A percentile compares a stretch with the other conserved stretches of the same genome.
Conservation (phyloP, 202 grass and related monocot species). For the Saccharum hybrid region DNA sequence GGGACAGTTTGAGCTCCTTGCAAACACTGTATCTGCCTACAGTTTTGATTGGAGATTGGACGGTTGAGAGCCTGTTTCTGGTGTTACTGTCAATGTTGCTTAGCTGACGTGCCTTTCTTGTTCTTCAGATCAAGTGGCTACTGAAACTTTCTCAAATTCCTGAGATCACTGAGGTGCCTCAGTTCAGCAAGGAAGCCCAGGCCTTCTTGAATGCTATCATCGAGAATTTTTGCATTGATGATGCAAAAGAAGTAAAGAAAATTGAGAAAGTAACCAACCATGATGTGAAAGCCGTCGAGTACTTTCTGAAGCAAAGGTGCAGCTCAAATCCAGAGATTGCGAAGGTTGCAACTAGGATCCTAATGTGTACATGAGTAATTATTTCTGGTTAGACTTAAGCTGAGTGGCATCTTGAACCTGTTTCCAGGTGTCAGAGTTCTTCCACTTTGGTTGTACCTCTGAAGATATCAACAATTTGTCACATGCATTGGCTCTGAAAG, state of each 20-base stretch:
- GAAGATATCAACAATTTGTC: constrained; percentile 98
- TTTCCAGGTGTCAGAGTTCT: constrained; percentile 87
- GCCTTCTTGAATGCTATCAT: constrained; percentile 72
- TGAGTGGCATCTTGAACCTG: constrained; percentile 36
- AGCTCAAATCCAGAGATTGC: constrained; percentile 71
- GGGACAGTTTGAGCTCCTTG: background rate
- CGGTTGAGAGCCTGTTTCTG: background rate
- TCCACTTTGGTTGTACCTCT: constrained; percentile 97
- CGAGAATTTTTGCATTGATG: constrained; percentile 59
- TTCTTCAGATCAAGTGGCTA: constrained; percentile 82
- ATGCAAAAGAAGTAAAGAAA: constrained; percentile 77
- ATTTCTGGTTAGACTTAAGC: constrained; percentile 23
- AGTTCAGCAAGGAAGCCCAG: constrained; percentile 69
- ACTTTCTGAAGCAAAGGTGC: constrained; percentile 93
- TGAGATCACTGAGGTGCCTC: constrained; percentile 79
- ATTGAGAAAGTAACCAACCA: constrained; percentile 94
- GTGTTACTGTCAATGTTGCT: constrained; percentile 10
- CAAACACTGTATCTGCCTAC: background rate
- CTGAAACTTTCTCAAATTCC: constrained; percentile 90
- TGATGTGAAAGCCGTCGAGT: constrained; percentile 95
- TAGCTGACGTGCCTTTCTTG: constrained; percentile 25
- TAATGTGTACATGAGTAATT: background rate
- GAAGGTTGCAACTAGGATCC: constrained; percentile 39
- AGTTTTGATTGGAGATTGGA: background rate
- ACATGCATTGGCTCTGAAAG: constrained; percentile 84